Base-by-base conservation (phyloP, 2,329 filamentous ascomycete species). In the Intubia oerlemansii region DNA sequence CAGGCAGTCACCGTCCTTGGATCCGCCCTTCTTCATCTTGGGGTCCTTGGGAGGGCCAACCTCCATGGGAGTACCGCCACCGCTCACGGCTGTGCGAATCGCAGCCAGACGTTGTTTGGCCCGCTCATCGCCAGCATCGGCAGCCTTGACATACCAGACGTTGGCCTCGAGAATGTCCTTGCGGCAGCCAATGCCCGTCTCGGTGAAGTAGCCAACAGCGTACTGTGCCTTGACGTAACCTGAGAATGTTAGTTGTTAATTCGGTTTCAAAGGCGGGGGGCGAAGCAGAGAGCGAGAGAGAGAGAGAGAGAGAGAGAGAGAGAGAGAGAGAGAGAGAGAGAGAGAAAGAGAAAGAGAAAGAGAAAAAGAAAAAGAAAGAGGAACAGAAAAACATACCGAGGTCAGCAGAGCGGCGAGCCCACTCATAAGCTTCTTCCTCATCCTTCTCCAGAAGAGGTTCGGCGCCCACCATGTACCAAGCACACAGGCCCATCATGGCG, bases 401-500 rank as follows among this genome's bases (percentile, higher is more conserved):
- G 36, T 88, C 75, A 18, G 85, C 85, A 31, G 88, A 80, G 43
- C 74, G 72, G 42, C 70, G 71, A 11, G 88, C 84, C 88, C 88
- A 98, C 48, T 92, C 84, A 44, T 90, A 95, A 8, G 88, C 88
- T 50, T 98, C 88, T 40, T 76, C 75, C 48, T 95, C 85, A 42
- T 98, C 85, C 51, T 88, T 92, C 35, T 92, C 84, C 14, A 98
- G 54, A 10, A 95, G 70, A 0, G 84, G 82, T 39, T 84, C 77
- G 2, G 88, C 88, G 9, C 88, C 88, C 23, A 95, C 77, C 62
- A 95, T 77, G 49, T 95, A 98, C 88, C 88, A 98, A 9, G 88
- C 88, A 51, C 88, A 98, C 7, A 98, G 59, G 5, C 85, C 85
- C 84, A 98, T 92, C 82, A 95, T 95, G 27, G 82, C 85, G 27